phyloP scores from a whole-genome alignment of 371 early-diverging fungal species.

The Lichtheimia ramosa region DNA sequence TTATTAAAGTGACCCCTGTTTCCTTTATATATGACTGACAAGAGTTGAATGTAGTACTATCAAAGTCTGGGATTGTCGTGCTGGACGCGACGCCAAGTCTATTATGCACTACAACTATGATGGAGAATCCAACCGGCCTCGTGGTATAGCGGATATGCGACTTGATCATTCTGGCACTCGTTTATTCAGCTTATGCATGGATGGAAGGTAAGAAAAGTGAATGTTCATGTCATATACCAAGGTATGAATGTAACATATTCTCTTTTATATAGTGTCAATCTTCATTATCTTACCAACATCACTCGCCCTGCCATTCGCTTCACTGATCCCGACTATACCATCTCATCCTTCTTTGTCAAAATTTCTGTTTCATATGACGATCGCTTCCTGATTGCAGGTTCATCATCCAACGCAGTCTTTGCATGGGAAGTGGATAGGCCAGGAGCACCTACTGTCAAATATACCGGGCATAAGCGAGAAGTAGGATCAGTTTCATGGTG shows the following conservation, averaged over 20 bases:
- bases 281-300: constrained; percentile 35
- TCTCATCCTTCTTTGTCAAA: constrained; percentile 28
- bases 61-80: constrained; percentile 50
- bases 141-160: constrained; percentile 39
- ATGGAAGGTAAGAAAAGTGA: constrained; percentile 17
- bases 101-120: constrained; percentile 19
- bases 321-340: constrained; percentile 20
- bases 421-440: constrained; percentile 39
- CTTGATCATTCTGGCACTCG: constrained; percentile 36
- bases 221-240: no score
- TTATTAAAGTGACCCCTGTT: not conserved
- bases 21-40: not conserved
- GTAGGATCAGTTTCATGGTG: constrained; percentile 40
- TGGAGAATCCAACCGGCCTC: constrained; percentile 12
- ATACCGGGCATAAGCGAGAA: constrained; percentile 31
- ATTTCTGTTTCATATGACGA: constrained; percentile 41
- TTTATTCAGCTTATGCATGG: constrained; percentile 38
- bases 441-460: constrained; percentile 11
- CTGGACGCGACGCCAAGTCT: constrained; percentile 18
- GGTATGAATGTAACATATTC: not conserved
- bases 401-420: constrained; percentile 20
- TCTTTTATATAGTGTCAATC: constrained; percentile 22
- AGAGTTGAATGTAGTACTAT: constrained; percentile 23
- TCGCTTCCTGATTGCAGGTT: constrained; percentile 35
- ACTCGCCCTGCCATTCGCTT: constrained; percentile 24